Conservation (phyloP, 2,329 filamentous ascomycete species). For the Aspergillus hiratsukae region DNA sequence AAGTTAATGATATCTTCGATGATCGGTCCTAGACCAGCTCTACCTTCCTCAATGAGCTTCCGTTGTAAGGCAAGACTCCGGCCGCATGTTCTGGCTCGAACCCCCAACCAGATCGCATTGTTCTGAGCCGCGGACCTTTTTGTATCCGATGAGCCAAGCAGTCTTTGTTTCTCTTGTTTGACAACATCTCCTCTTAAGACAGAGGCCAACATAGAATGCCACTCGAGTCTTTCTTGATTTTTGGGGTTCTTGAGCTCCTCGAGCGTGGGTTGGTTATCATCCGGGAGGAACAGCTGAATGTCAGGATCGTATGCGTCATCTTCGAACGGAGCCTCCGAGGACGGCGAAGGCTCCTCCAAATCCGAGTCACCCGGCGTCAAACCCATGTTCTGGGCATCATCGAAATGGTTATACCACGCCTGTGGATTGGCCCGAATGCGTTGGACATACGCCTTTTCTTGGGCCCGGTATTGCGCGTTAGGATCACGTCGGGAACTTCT, state of each 20-base stretch:
- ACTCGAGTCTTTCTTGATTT: conserved; percentile 87
- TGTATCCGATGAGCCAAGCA: conserved; percentile 76
- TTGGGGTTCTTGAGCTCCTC: conserved; percentile 86
- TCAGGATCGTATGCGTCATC: conserved; percentile 84
- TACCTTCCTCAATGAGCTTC: conserved; percentile 81
- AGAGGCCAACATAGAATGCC: conserved; percentile 96
- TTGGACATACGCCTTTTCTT: conserved; percentile 93
- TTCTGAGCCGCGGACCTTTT: conserved; percentile 65
- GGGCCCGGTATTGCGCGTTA: conserved; percentile 70
- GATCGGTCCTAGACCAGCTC: conserved; percentile 64
- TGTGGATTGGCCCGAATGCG: conserved; percentile 76
- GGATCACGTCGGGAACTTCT: conserved; percentile 57
- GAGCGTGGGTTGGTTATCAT: conserved; percentile 79
- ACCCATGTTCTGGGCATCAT: conserved; percentile 63
- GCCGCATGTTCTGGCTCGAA: conserved; percentile 78
- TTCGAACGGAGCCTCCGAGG: conserved; percentile 77
- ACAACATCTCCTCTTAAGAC: conserved; percentile 96
- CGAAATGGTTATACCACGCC: conserved; percentile 61
- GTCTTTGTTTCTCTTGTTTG: conserved; percentile 91
- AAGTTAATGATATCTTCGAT: conserved; percentile 91
- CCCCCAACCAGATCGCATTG: conserved; percentile 78
- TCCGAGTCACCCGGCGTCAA: conserved; percentile 73
- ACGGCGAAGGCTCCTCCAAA: conserved; percentile 84
- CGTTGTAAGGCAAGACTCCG: conserved; percentile 78
- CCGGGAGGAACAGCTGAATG: conserved; percentile 86